Percentiles rank a stretch among this genome's conserved stretches.
Evolutionary conservation across 768 basidiomycete species (phyloP).

Genomic region (Filobasidium wieringae): DNA sequence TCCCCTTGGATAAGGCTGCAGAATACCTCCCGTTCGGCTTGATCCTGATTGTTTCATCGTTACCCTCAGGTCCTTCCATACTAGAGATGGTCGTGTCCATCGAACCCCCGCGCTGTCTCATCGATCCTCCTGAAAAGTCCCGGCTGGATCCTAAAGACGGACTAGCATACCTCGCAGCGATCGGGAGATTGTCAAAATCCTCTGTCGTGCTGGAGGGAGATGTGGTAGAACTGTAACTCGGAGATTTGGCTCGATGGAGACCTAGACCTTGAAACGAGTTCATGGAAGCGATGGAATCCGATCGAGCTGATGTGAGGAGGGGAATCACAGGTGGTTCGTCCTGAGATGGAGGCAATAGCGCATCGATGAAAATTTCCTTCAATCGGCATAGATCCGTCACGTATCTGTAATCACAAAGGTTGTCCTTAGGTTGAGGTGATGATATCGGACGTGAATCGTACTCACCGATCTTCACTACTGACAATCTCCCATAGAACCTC

Average conservation of each 20-base stretch:
- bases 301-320: slow-evolving; percentile 18
- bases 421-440: background rate
- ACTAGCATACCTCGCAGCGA: slow-evolving; percentile 75
- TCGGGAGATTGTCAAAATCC: slow-evolving; percentile 61
- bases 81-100: background rate
- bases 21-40: slow-evolving; percentile 26
- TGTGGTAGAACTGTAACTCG: background rate
- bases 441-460: slow-evolving; percentile 13
- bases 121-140: background rate
- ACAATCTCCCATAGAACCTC: slow-evolving; percentile 97
- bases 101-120: background rate
- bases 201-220: background rate
- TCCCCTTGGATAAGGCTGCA: slow-evolving; percentile 25
- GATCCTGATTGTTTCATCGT: slow-evolving; percentile 2
- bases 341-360: slow-evolving; percentile 73
- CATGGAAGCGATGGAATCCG: background rate
- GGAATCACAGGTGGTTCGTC: slow-evolving; percentile 28
- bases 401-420: slow-evolving; percentile 51
- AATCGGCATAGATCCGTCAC: slow-evolving; percentile 79
- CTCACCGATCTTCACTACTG: slow-evolving; percentile 82
- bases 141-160: background rate
- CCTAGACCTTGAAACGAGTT: slow-evolving; percentile 17
- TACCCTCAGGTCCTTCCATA: slow-evolving; percentile 1
- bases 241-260: background rate
- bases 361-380: slow-evolving; percentile 85